phyloP scores from a whole-genome alignment of 2,329 filamentous ascomycete species.

The Colletotrichum neosansevieriae region DNA sequence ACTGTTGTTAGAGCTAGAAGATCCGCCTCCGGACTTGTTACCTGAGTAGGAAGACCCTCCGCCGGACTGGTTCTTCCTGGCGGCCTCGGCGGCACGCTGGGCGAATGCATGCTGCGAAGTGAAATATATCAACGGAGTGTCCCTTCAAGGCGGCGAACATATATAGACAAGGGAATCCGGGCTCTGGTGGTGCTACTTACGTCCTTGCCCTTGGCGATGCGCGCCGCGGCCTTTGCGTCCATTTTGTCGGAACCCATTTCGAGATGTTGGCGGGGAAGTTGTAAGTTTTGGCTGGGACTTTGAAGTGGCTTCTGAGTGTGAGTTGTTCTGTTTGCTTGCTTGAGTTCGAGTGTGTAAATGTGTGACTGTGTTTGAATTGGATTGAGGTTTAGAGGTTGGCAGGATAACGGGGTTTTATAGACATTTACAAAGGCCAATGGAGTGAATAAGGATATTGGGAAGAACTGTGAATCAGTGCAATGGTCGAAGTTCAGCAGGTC shows the following conservation, averaged over 20 bases:
- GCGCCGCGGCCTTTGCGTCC: slow-evolving; percentile 10
- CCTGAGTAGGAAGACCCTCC: neutral
- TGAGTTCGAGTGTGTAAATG: neutral
- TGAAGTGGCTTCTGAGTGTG: too few species aligned
- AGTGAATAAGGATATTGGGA: too few species aligned
- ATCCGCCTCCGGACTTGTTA: slow-evolving; percentile 3
- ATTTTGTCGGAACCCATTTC: slow-evolving; percentile 10
- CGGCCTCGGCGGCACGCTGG: neutral
- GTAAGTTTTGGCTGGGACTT: too few species aligned
- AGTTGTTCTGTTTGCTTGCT: neutral
- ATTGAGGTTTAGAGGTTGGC: too few species aligned
- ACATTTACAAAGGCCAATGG: too few species aligned
- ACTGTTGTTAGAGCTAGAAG: neutral
- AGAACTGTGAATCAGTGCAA: too few species aligned
- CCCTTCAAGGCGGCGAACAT: too few species aligned
- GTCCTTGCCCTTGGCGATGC: slow-evolving; percentile 15
- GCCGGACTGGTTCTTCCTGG: neutral
- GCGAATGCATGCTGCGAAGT: neutral
- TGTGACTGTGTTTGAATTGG: too few species aligned
- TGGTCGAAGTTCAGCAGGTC: too few species aligned
- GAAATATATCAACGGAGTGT: neutral
- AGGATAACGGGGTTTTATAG: too few species aligned
- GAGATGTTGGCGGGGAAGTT: rapidly evolving
- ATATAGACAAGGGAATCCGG: neutral
- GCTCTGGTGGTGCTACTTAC: neutral